Base-by-base conservation (phyloP, 78 protist genomes). In the Dictyostelium firmibasis region DNA sequence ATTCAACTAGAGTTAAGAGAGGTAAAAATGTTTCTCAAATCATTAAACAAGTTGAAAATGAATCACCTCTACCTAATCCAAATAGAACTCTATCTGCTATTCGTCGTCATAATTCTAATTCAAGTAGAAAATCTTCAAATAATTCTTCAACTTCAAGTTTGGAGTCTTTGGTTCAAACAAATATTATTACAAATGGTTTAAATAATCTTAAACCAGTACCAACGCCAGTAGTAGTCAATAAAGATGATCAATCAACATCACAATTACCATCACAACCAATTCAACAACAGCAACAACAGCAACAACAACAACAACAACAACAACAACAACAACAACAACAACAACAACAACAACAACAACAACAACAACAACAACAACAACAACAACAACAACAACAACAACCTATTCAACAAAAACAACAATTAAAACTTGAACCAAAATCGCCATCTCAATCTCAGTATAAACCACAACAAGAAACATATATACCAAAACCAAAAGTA, bases 21-120 rank as follows among this genome's bases (percentile, higher is more conserved):
- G 79, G 79, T 33, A 72, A 72, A 11, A 72, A 72, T 33, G 79
- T 72, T 72, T 27, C 79, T 33, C 79, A 72, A 33, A 72, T 29
- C 5, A 11, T 72, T 72, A 72, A 72, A 33, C n/a, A 31, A 18
- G 79, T 72, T 29, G 79, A 72, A 72, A 31, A 72, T 33, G 43
- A 29, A 31, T 33, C 44, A 29, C 79, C 79, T 14, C 11, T 29
- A 4, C 25, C 79, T 33, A 72, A 72, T 33, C 36, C 43, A 11
- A 72, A 27, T 33, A 18, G 8, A 31, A 2, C 33, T 4, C 8
- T 72, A 18, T 33, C 44, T 0, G 79, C 79, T 14, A 33, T 72
- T 14, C 79, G 79, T 33, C 79, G 79, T 72, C 79, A 18, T 16
- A 72, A 72, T 67, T 67, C 75, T 8, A 67, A 67, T 67, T 29